These are phyloP conservation scores for Codiaeum variegatum DNA, from an alignment of 441 rosid species.

Conservation along the genomic window DNA sequence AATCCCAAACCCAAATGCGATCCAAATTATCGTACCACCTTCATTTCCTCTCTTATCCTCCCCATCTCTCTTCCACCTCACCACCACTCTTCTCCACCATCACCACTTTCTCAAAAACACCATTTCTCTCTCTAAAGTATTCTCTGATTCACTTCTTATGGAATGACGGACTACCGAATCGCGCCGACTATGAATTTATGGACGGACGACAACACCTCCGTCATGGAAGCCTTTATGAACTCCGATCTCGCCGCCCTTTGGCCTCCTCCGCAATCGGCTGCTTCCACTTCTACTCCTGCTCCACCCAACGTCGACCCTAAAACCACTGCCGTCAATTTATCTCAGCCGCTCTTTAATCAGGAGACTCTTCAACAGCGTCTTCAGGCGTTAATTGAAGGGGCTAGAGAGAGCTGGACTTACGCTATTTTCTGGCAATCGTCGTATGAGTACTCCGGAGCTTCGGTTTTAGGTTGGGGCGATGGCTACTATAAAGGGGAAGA, in stretches of 20 bases:
- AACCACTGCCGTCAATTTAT: constrained; percentile 9
- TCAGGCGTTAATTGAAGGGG: constrained; percentile 71
- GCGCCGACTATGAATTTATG: constrained; percentile 70
- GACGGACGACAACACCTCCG: constrained; percentile 70
- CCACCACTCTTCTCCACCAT: neutral
- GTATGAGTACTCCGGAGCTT: constrained; percentile 45
- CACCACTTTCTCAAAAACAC: neutral
- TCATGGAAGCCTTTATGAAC: constrained; percentile 91
- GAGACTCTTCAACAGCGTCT: constrained; percentile 92
- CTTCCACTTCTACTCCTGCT: constrained; percentile 29
- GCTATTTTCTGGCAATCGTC: constrained; percentile 96
- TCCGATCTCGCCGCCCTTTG: constrained; percentile 65
- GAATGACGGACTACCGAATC: constrained; percentile 53
- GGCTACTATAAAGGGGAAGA: constrained; percentile 89
- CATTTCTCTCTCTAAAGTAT: neutral
- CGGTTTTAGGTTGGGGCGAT: constrained; percentile 84
- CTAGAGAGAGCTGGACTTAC: constrained; percentile 78
- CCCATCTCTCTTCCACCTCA: neutral
- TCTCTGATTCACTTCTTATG: constrained; percentile 4
- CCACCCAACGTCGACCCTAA: constrained; percentile 21
- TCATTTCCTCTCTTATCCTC: neutral
- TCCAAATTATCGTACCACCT: constrained; percentile 10
- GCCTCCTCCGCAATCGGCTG: constrained; percentile 52
- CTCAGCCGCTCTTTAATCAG: constrained; percentile 46
- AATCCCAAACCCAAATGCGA: constrained; percentile 36